phyloP scores from a whole-genome alignment of 2,329 filamentous ascomycete species.

The Aspergillus pseudonomiae region DNA sequence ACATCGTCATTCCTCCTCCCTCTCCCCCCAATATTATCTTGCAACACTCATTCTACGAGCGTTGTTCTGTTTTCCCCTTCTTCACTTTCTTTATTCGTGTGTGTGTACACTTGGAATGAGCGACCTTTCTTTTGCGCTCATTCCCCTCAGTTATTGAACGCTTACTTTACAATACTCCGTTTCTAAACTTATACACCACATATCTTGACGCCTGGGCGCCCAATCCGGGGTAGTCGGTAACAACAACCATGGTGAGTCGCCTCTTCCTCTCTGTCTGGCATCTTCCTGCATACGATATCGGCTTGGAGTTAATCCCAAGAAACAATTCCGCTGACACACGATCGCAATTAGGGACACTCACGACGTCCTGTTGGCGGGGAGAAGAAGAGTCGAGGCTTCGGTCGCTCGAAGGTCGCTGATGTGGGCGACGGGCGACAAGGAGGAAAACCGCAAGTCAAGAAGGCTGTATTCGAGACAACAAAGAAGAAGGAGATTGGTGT shows the following conservation, averaged over 20 bases:
- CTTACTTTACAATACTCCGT: constrained; percentile 13
- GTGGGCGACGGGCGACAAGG: constrained; percentile 48
- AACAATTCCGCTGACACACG: constrained; percentile 23
- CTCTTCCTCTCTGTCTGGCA: not conserved
- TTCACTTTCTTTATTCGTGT: constrained; percentile 6
- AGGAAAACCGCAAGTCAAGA: constrained; percentile 74
- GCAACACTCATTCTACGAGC: constrained; percentile 12
- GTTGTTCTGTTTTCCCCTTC: constrained; percentile 4
- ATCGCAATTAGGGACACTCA: constrained; percentile 42
- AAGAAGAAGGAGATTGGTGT: constrained; percentile 99
- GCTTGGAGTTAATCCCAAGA: not conserved
- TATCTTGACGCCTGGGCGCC: constrained; percentile 36
- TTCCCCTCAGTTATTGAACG: constrained; percentile 17
- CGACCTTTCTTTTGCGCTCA: constrained; percentile 18
- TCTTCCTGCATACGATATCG: not conserved
- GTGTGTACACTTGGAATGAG: constrained; percentile 21
- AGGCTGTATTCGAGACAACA: constrained; percentile 90
- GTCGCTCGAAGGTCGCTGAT: constrained; percentile 48
- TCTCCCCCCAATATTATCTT: constrained; percentile 7
- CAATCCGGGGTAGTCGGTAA: constrained; percentile 30
- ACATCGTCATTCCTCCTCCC: constrained; percentile 23
- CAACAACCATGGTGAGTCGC: constrained; percentile 39
- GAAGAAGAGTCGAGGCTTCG: constrained; percentile 46
- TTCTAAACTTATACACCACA: constrained; percentile 31
- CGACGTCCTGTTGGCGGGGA: constrained; percentile 47